phyloP scores from a whole-genome alignment of 345 rosid genomes.

The Linum trigynum region DNA sequence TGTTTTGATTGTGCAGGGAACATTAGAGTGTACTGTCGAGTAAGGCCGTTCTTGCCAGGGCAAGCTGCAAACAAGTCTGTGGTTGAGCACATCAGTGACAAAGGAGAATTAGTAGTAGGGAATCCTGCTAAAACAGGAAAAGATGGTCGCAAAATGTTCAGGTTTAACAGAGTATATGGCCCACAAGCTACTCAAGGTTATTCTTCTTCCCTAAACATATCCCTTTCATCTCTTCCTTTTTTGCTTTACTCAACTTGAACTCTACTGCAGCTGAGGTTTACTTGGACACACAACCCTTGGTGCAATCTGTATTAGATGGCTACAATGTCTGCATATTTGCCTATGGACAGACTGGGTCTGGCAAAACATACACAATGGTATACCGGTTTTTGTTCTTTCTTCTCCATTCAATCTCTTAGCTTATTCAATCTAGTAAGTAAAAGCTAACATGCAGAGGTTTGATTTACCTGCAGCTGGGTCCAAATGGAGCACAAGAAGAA shows the following conservation, averaged over 20 bases:
- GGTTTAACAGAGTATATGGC: conserved; percentile 69
- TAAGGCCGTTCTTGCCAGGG: conserved; percentile 71
- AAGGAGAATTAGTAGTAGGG: conserved; percentile 57
- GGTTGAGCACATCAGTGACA: conserved; percentile 60
- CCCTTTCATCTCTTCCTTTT: conserved; percentile 1
- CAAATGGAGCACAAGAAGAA: conserved; percentile 47
- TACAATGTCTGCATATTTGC: conserved; percentile 89
- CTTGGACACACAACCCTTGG: conserved; percentile 60
- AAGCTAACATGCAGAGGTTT: neutral
- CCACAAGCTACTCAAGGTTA: conserved; percentile 76
- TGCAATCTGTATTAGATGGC: conserved; percentile 78
- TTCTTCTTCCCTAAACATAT: conserved; percentile 11
- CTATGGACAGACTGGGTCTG: conserved; percentile 98
- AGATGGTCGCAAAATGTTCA: conserved; percentile 56
- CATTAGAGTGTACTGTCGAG: conserved; percentile 77
- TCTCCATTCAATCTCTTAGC: neutral
- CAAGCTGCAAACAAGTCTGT: conserved; percentile 42
- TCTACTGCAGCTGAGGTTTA: conserved; percentile 55
- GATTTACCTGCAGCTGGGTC: conserved; percentile 54
- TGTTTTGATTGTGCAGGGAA: conserved; percentile 47
- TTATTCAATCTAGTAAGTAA: conserved; percentile 1
- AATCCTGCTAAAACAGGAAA: conserved; percentile 75
- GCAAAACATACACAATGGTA: conserved; percentile 95
- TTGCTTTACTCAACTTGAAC: conserved; percentile 2
- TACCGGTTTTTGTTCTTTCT: neutral